Percentiles rank a stretch among this genome's conserved stretches.
These are phyloP conservation scores for Aspergillus piperis DNA, from an alignment of 2,329 filamentous ascomycete genomes.

Conservation along the genomic window DNA sequence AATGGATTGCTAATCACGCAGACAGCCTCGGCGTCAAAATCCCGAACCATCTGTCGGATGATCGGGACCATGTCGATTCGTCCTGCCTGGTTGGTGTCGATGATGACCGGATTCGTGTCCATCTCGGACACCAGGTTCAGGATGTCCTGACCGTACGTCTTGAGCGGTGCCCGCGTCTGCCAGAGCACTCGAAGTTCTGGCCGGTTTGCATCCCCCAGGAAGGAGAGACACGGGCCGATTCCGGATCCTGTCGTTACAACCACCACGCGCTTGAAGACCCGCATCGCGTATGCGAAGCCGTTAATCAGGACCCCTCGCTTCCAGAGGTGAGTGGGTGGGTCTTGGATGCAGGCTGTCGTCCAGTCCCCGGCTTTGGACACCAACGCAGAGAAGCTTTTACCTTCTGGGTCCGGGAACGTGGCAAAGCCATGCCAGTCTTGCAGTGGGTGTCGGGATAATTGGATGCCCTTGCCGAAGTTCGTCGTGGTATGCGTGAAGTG, in stretches of 20 bases:
- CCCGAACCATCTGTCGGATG: conserved; percentile 52
- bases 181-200: conserved; percentile 63
- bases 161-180: conserved; percentile 63
- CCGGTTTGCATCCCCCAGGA: conserved; percentile 53
- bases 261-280: conserved; percentile 65
- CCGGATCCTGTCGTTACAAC: conserved; percentile 72
- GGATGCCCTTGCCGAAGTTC: conserved; percentile 58
- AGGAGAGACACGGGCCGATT: conserved; percentile 68
- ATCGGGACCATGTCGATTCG: conserved; percentile 63
- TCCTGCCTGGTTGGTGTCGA: conserved; percentile 64
- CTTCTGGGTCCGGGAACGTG: conserved; percentile 63
- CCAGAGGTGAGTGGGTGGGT: conserved; percentile 65
- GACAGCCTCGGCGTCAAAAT: conserved; percentile 63
- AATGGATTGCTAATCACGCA: conserved; percentile 71
- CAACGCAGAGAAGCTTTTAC: conserved; percentile 65
- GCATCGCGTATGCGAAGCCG: conserved; percentile 68
- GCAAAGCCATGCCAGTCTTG: conserved; percentile 77
- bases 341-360: conserved; percentile 65
- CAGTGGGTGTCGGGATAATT: conserved; percentile 64
- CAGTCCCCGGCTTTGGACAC: conserved; percentile 76
- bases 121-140: conserved; percentile 57
- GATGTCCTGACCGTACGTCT: conserved; percentile 63
- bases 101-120: conserved; percentile 65
- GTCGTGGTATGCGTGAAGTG: conserved; percentile 67
- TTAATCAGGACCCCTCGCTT: conserved; percentile 67